Evolutionary conservation across 305 asterid genomes (phyloP), one percentile per base, ranked within the genome.

Genomic region (Lippia alba): DNA sequence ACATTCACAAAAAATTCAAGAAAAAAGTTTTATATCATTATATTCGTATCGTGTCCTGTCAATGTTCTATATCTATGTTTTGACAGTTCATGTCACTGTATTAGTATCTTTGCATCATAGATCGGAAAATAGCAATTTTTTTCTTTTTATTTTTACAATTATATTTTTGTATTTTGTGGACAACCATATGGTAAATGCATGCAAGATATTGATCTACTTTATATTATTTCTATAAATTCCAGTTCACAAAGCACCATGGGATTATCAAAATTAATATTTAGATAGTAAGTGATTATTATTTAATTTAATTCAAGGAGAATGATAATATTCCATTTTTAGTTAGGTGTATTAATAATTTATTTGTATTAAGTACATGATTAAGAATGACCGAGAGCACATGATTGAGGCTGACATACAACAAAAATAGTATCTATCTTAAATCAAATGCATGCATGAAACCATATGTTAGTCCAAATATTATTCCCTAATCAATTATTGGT

Each of bases 231-330:
- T 34, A 45, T 55, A 34, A 44, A 70, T 76, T 71, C 64, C 77
- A 76, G 12, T 45, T 61, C 70, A 54, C 71, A 45, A 66, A 66
- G 67, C 61, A 48, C 67, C 62, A 62, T 66, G 76, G 74, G 77
- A n/a, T 76, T 76, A 18, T 45, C 77, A 76, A 17, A 59, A 15
- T 1, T 14, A 8, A 76, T 33, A 33, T 68, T 65, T 46, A n/a
- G n/a, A n/a, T n/a, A n/a, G n/a, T n/a, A n/a, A n/a, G n/a, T n/a
- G n/a, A n/a, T n/a, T n/a, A n/a, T n/a, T n/a, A n/a, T n/a, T n/a
- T n/a, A n/a, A n/a, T n/a, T n/a, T n/a, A n/a, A n/a, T n/a, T n/a
- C n/a, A n/a, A n/a, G 32, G 59, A 45, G 70, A 66, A 71, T 76
- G 77, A 71, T 66, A 36, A 44, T 44, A 11, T 50, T 15, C 56